Conservation (phyloP, 2,329 filamentous ascomycete genomes). For the Chalaropsis thielavioides region DNA sequence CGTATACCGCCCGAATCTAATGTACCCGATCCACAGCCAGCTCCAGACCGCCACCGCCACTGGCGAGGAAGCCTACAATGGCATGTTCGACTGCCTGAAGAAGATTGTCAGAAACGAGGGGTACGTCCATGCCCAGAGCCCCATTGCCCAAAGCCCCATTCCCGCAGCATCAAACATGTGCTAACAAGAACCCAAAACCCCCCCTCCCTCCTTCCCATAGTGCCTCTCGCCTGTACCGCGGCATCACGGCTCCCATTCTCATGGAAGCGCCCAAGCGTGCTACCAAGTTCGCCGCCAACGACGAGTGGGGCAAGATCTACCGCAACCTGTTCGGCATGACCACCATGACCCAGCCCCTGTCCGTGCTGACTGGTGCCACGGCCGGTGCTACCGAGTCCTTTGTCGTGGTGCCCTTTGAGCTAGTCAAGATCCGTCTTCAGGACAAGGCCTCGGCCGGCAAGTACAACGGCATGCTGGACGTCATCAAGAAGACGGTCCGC, state of each 20-base stretch:
- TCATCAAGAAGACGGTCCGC: constrained; percentile 65
- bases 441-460: constrained; percentile 86
- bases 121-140: constrained; percentile 33
- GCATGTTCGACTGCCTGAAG: constrained; percentile 95
- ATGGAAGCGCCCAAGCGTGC: constrained; percentile 94
- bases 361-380: constrained; percentile 82
- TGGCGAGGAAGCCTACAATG: constrained; percentile 77
- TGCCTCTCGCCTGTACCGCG: constrained; percentile 82
- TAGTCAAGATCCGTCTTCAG: constrained; percentile 96
- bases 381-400: constrained; percentile 93
- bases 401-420: constrained; percentile 94
- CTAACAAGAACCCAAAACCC: not conserved
- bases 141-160: not conserved
- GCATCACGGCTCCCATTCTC: constrained; percentile 86
- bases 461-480: constrained; percentile 71
- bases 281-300: constrained; percentile 97
- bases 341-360: constrained; percentile 85
- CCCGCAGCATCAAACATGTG: not conserved
- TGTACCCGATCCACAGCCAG: constrained; percentile 43
- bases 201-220: constrained; percentile 30
- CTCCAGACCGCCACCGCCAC: constrained; percentile 61
- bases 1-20: constrained; percentile 17
- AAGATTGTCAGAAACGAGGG: constrained; percentile 96
- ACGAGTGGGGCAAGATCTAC: constrained; percentile 94
- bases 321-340: constrained; percentile 67